Evolutionary conservation across 805 yeast genomes (phyloP), one percentile per base, ranked within the genome.

Genomic region (Nakazawaea holstii): DNA sequence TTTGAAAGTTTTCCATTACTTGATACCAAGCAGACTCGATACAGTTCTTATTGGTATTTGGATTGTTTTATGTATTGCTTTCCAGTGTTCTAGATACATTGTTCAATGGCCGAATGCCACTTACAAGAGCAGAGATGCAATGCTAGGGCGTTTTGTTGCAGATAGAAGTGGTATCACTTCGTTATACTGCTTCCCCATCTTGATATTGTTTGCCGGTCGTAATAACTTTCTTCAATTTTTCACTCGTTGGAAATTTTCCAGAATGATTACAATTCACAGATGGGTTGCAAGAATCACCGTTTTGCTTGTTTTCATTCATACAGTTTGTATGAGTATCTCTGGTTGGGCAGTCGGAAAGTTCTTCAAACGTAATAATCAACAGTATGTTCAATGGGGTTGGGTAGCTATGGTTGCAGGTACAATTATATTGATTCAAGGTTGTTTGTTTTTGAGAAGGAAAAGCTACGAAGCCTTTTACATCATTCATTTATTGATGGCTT

Each of bases 221-320:
- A 82, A 82, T 61, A 82, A 82, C 56, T 59, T 82, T 43, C 60
- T 82, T 48, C 79, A 74, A 49, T 76, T 79, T 77, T 17, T 77
- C n/a, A 77, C 87, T 1, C 76, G 83, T 30, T 77, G 84, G 82
- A 67, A 68, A 10, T 73, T 64, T 50, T 64, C 81, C 0, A 70
- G 82, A 20, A 82, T 78, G 57, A 67, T 80, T 41, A 65, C 76
- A 28, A 76, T 73, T 55, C 88, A 82, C 58, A 70, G 83, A 44
- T 81, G 84, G 65, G 53, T 79, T 8, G 73, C 80, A 1, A 68
- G 86, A 52, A 60, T 72, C 10, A 58, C 68, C 2, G 61, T 65
- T 32, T 43, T 71, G 2, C 62, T 72, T 32, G 56, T 79, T 35
- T 57, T 80, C 3, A 58, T 78, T 7, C 87, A 82, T 51, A 66